Percentiles rank a stretch among this genome's conserved stretches.
These are phyloP conservation scores for Symbiodinium pilosum DNA, from an alignment of 73 alveolate species.

Conservation along the genomic window DNA sequence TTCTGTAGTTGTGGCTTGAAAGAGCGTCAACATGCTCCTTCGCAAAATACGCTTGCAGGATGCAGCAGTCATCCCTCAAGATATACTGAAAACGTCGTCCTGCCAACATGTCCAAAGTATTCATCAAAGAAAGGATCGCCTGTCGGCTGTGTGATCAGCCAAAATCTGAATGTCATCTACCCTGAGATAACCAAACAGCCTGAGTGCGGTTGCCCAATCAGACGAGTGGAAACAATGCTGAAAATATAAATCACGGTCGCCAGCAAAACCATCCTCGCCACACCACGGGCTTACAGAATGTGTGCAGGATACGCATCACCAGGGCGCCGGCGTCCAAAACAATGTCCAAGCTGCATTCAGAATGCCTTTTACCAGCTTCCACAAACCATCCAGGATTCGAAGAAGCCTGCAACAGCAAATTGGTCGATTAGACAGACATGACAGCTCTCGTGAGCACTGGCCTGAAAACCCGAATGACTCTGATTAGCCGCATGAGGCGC, in stretches of 20 bases:
- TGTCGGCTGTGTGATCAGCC: not conserved
- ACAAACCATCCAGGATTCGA: constrained; percentile 64
- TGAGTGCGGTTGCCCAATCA: constrained; percentile 57
- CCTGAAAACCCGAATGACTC: constrained; percentile 91
- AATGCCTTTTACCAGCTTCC: constrained; percentile 85
- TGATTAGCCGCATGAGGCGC: constrained; percentile 84
- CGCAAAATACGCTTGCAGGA: not conserved
- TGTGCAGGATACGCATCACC: too few species aligned
- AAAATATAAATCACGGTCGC: constrained; percentile 82
- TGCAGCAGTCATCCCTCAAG: not conserved
- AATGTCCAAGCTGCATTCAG: constrained; percentile 83
- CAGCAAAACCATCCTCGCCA: constrained; percentile 62
- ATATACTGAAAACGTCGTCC: not conserved
- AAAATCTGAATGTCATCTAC: too few species aligned
- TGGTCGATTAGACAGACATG: not conserved
- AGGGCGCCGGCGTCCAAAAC: constrained; percentile 48
- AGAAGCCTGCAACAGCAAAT: constrained; percentile 30
- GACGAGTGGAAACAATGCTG: constrained; percentile 83
- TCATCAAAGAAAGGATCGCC: constrained; percentile 42
- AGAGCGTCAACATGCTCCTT: constrained; percentile 88
- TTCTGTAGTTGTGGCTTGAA: constrained; percentile 86
- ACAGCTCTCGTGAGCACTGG: too few species aligned
- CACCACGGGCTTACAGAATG: not conserved
- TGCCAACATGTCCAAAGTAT: constrained; percentile 42
- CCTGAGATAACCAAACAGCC: not conserved